phyloP scores from a whole-genome alignment of 2,329 filamentous ascomycete genomes.

The Clarireedia monteithiana region DNA sequence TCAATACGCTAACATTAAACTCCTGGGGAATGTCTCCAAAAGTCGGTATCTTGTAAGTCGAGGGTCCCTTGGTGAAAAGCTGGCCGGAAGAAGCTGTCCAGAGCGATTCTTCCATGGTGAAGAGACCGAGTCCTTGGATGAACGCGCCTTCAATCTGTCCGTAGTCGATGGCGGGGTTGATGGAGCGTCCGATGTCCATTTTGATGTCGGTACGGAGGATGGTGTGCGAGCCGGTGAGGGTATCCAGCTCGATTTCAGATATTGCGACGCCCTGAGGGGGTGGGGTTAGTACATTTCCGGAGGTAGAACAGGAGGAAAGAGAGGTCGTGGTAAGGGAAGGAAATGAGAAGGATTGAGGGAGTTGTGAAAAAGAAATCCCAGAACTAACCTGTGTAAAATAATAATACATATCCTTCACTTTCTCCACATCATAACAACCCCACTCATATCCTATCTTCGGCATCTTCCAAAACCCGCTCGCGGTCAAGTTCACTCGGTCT shows the following conservation, averaged over 20 bases:
- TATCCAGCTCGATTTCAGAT: slow-evolving; percentile 89
- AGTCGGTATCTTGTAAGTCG: slow-evolving; percentile 79
- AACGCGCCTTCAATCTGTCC: slow-evolving; percentile 81
- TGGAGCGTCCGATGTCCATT: slow-evolving; percentile 82
- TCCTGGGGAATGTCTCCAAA: slow-evolving; percentile 81
- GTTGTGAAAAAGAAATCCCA: background rate
- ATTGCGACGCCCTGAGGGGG: slow-evolving; percentile 67
- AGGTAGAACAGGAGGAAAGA: background rate
- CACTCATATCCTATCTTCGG: slow-evolving; percentile 92
- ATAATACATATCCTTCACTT: slow-evolving; percentile 65
- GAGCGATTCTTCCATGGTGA: slow-evolving; percentile 67
- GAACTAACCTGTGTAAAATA: slow-evolving; percentile 73
- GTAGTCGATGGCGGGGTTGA: slow-evolving; percentile 68
- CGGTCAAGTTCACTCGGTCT: slow-evolving; percentile 85
- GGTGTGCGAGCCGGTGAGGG: slow-evolving; percentile 89
- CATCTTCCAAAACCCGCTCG: slow-evolving; percentile 93
- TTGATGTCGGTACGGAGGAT: slow-evolving; percentile 84
- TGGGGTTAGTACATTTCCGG: slow-evolving; percentile 38
- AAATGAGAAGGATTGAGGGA: no score
- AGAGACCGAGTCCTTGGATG: slow-evolving; percentile 71
- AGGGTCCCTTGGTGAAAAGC: slow-evolving; percentile 58
- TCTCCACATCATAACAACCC: slow-evolving; percentile 75
- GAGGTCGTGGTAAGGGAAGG: no score
- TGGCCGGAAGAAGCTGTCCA: slow-evolving; percentile 51
- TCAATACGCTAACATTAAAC: slow-evolving; percentile 32